phyloP scores from a whole-genome alignment of 768 basidiomycete genomes.

The Lentinus tigrinus region DNA sequence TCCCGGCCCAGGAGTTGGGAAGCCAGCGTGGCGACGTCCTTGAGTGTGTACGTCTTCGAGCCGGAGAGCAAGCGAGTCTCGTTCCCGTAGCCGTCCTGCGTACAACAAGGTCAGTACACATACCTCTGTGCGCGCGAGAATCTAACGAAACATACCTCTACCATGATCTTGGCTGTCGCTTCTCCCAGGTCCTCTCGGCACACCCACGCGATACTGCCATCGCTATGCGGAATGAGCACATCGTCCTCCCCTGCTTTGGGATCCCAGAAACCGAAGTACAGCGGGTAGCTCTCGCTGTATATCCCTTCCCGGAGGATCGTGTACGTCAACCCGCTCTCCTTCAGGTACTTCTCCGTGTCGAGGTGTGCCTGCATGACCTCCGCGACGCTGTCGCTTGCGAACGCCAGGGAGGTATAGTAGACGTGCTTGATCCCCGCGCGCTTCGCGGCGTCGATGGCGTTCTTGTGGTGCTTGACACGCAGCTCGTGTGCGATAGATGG shows the following conservation, averaged over 20 bases:
- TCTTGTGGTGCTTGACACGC: constrained; percentile 29
- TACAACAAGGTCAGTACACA: not conserved
- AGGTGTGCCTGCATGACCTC: constrained; percentile 34
- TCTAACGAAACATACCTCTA: constrained; percentile 12
- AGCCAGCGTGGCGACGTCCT: constrained; percentile 25
- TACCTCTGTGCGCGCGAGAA: not conserved
- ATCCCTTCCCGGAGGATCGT: constrained; percentile 37
- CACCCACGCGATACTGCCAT: constrained; percentile 37
- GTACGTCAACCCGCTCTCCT: constrained; percentile 32
- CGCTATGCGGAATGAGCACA: constrained; percentile 29
- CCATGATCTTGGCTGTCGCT: constrained; percentile 34
- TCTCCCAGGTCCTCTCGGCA: constrained; percentile 36
- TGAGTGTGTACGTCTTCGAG: constrained; percentile 23
- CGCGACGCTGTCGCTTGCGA: constrained; percentile 28
- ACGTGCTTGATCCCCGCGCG: constrained; percentile 31
- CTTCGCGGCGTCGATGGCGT: constrained; percentile 37
- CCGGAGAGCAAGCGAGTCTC: constrained; percentile 30
- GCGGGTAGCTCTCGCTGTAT: constrained; percentile 32
- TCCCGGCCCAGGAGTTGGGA: constrained; percentile 19
- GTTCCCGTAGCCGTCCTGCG: constrained; percentile 26
- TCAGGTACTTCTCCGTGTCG: constrained; percentile 33
- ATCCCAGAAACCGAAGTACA: constrained; percentile 32
- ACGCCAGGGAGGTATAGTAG: constrained; percentile 37
- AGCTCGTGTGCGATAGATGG: constrained; percentile 31
- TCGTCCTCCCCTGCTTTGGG: constrained; percentile 22